Evolutionary conservation across 2,329 filamentous ascomycete genomes (phyloP), one percentile per base, ranked within the genome.

Genomic region (Tympanopsis confertula): DNA sequence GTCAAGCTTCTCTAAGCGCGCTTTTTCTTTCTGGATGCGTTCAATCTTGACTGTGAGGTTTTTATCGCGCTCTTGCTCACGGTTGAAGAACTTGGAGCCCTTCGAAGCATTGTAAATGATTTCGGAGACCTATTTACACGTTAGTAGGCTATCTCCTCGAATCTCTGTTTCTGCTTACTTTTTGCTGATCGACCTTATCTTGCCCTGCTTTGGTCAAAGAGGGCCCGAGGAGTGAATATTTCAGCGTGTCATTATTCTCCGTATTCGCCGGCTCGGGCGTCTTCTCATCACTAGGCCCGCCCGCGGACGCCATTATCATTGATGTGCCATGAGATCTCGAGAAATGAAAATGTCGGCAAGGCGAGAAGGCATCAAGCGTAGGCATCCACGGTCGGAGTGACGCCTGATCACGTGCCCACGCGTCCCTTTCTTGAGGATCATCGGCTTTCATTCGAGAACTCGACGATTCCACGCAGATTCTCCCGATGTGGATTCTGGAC

Each of bases 81-180:
- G 78, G 47, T 74, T 77, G 65, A 85, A 86, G 61, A 76, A 86
- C 53, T 82, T 83, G 43, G 76, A 82, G 41, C 81, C 81, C 54
- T 82, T 84, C 12, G 78, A 83, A 13, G 79, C 80, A 53, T 83
- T 75, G 56, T 84, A 85, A 43, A 85, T 86, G 44, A 85, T 71
- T 49, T 85, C 78, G 1, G 78, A 79, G 20, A 86, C 79, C 64
- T 72, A 35, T 17, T 26, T 43, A 40, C 14, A 37, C 38, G 20
- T 50, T 40, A 47, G 41, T 19, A 33, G 7, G n/a, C 19, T 7
- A 20, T 3, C 19, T 14, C 12, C 20, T 20, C 13, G 10, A 13
- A 18, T 15, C 12, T 12, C 17, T 7, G 5, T 14, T 32, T 18
- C 26, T 30, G 36, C 50, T 41, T 50, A 67, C 69, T 56, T 79